A percentile compares a stretch with the other conserved stretches of the same genome.
Evolutionary conservation across 2,329 filamentous ascomycete species (phyloP).

Genomic region (Penicillium polonicum): DNA sequence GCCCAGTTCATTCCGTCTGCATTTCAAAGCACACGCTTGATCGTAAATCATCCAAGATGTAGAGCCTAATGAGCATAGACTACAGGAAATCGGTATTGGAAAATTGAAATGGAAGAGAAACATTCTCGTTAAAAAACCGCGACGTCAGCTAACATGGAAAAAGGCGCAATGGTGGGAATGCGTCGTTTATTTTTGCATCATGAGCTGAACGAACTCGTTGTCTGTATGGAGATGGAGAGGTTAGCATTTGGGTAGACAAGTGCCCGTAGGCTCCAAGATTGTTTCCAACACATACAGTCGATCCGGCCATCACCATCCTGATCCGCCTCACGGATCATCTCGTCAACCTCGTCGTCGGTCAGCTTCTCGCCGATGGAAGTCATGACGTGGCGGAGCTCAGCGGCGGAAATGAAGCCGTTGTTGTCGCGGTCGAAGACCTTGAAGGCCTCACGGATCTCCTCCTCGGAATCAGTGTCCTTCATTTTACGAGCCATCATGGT

Average conservation of each 20-base stretch:
- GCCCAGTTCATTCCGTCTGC: conserved; percentile 15
- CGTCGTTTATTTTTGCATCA: conserved; percentile 82
- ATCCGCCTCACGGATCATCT: conserved; percentile 90
- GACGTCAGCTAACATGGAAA: conserved; percentile 33
- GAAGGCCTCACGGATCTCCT: conserved; percentile 87
- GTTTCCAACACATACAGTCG: conserved; percentile 63
- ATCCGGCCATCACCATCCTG: conserved; percentile 87
- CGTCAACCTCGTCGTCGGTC: conserved; percentile 85
- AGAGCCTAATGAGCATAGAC: conserved; percentile 26
- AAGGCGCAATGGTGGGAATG: conserved; percentile 24
- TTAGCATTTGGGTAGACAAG: conserved; percentile 23
- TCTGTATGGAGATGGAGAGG: conserved; percentile 51
- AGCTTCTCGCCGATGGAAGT: conserved; percentile 89
- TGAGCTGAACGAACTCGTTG: conserved; percentile 90
- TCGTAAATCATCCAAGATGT: conserved; percentile 24
- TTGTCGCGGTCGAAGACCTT: conserved; percentile 90
- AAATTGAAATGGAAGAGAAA: conserved; percentile 24
- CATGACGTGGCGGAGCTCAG: conserved; percentile 87
- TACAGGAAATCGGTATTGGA: conserved; percentile 28
- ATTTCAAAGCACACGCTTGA: conserved; percentile 25
- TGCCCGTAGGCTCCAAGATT: background rate
- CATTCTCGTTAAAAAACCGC: conserved; percentile 26
- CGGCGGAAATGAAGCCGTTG: conserved; percentile 87
- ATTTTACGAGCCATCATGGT: conserved; percentile 95
- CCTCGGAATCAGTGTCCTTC: conserved; percentile 90